These are phyloP conservation scores for Fusarium pseudonygamai DNA, from an alignment of 2,329 filamentous ascomycete genomes.

Conservation along the genomic window DNA sequence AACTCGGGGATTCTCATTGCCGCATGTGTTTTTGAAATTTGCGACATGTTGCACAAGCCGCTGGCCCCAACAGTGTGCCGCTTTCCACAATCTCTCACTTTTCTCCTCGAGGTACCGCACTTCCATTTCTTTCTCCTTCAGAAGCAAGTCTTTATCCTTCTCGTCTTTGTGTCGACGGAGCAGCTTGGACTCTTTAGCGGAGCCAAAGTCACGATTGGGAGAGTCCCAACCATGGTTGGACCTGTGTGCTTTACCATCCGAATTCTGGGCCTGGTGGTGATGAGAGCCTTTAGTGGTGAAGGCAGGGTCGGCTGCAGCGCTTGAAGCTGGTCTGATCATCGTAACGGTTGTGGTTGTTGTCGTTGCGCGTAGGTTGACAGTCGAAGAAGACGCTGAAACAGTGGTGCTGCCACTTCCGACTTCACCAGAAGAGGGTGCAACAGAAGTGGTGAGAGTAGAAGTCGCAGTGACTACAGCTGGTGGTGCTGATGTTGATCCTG, in stretches of 20 bases:
- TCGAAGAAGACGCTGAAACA: not conserved
- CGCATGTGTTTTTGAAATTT: not conserved
- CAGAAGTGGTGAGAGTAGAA: not conserved
- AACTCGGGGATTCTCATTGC: not conserved
- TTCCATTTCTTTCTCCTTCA: not conserved
- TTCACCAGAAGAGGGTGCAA: not conserved
- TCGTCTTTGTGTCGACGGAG: not conserved
- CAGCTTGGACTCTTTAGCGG: not conserved
- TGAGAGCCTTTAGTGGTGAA: not conserved
- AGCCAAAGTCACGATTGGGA: not conserved
- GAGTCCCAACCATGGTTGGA: not conserved
- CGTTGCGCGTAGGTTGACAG: not conserved
- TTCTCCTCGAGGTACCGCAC: not conserved
- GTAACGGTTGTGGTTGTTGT: slow-evolving; percentile 17
- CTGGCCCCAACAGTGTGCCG: not conserved
- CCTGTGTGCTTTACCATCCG: not conserved
- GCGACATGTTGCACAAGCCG: not conserved
- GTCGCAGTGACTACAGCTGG: not conserved
- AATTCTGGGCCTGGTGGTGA: not conserved
- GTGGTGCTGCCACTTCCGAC: not conserved
- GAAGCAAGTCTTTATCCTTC: not conserved
- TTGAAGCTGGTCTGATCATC: not conserved
- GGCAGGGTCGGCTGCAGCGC: not conserved
- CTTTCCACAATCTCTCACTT: not conserved
- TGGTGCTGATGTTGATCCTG: not conserved